A percentile compares a stretch with the other conserved stretches of the same genome.
phyloP scores from a whole-genome alignment of 1,139 yeast genomes.

The Geotrichum klebahnii region DNA sequence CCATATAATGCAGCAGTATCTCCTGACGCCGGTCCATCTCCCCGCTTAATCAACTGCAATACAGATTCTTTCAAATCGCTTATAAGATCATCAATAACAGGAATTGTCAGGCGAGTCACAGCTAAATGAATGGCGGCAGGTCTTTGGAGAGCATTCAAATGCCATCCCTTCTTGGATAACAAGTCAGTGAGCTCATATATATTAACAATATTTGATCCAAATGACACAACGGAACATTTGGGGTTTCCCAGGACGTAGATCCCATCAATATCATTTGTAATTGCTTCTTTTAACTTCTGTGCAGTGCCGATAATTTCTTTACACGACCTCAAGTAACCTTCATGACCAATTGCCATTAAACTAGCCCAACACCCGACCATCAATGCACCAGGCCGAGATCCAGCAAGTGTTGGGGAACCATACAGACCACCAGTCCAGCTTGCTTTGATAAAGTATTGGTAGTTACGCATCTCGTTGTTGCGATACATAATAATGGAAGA shows the following conservation, averaged over 20 bases:
- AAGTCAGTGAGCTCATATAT: slow-evolving; percentile 74
- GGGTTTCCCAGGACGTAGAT: slow-evolving; percentile 82
- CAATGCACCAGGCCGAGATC: slow-evolving; percentile 94
- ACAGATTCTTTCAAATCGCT: slow-evolving; percentile 52
- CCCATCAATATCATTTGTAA: slow-evolving; percentile 48
- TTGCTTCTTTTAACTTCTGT: slow-evolving; percentile 50
- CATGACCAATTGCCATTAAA: slow-evolving; percentile 68
- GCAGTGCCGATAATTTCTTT: slow-evolving; percentile 64
- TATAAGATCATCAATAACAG: slow-evolving; percentile 60
- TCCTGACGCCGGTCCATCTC: slow-evolving; percentile 34
- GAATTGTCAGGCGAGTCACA: slow-evolving; percentile 65
- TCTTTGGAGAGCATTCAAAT: slow-evolving; percentile 74
- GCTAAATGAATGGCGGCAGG: slow-evolving; percentile 94
- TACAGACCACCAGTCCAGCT: slow-evolving; percentile 95
- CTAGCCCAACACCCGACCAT: slow-evolving; percentile 99
- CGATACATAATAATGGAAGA: slow-evolving; percentile 91
- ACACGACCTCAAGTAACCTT: slow-evolving; percentile 70
- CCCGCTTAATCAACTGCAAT: slow-evolving; percentile 39
- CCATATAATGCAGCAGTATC: slow-evolving; percentile 81
- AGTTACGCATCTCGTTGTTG: slow-evolving; percentile 55
- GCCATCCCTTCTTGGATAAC: slow-evolving; percentile 77
- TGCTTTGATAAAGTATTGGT: slow-evolving; percentile 78
- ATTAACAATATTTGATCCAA: slow-evolving; percentile 55
- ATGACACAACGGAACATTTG: slow-evolving; percentile 71
- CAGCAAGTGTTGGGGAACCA: slow-evolving; percentile 95